Evolutionary conservation across 225 moss, liverwort and hornwort species (phyloP).

Genomic region (Neckera pumila): DNA sequence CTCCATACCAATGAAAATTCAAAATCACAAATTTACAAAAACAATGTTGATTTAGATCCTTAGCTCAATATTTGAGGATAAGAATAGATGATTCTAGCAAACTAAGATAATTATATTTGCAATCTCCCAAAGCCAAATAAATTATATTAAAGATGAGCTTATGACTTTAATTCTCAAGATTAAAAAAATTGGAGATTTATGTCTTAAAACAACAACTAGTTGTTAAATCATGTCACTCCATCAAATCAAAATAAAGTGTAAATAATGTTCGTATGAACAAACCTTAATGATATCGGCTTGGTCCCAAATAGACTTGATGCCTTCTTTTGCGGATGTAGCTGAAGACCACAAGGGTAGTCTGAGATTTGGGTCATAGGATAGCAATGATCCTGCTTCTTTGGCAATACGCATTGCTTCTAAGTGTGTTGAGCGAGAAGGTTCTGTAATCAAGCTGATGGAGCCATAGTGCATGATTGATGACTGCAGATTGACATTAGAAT

Average conservation of each 20-base stretch:
- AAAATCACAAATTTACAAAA: neutral
- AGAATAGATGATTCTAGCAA: neutral
- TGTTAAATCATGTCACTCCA: neutral
- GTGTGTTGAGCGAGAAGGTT: conserved; percentile 84
- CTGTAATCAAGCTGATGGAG: conserved; percentile 81
- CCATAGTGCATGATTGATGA: conserved; percentile 78
- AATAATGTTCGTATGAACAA: neutral
- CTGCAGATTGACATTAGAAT: conserved; percentile 21
- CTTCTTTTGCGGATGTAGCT: conserved; percentile 53
- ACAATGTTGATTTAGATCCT: accelerated
- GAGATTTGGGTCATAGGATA: conserved; percentile 84
- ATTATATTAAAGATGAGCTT: neutral
- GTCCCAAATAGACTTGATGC: conserved; percentile 81
- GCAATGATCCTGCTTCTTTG: conserved; percentile 52
- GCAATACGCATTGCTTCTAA: conserved; percentile 76
- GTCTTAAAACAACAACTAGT: neutral
- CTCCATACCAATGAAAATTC: neutral
- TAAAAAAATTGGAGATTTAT: neutral
- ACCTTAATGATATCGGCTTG: conserved; percentile 56
- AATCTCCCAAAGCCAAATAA: neutral
- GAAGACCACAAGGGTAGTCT: conserved; percentile 78
- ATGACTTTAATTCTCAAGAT: accelerated
- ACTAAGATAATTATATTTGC: neutral
- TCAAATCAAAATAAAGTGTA: neutral
- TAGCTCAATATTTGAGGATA: accelerated